phyloP scores from a whole-genome alignment of 2,329 filamentous ascomycete species.

The Botrytis medusae region DNA sequence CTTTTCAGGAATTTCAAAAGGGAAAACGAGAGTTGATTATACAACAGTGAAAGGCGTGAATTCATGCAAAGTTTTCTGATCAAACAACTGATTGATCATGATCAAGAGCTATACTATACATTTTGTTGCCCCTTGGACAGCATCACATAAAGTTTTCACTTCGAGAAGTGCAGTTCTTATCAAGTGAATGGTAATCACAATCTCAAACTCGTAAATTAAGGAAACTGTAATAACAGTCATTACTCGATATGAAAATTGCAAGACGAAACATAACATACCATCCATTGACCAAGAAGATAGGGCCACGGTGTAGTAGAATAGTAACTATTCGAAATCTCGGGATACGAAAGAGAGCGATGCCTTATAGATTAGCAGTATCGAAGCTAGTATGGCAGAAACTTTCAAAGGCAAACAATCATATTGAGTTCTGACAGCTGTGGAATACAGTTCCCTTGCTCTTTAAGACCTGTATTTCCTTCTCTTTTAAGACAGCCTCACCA shows the following conservation, averaged over 20 bases:
- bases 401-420: background rate
- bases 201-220: background rate
- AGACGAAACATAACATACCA: background rate
- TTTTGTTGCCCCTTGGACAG: too few species aligned
- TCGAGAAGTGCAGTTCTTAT: background rate
- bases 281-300: background rate
- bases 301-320: background rate
- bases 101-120: too few species aligned
- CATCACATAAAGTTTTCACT: too few species aligned
- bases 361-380: background rate
- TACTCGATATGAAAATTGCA: background rate
- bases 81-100: too few species aligned
- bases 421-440: background rate
- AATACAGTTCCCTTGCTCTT: background rate
- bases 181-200: background rate
- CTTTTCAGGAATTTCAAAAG: too few species aligned
- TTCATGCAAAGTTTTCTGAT: too few species aligned
- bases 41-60: too few species aligned
- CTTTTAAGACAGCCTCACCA: background rate
- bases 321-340: background rate
- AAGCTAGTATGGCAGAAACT: background rate
- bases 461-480: background rate
- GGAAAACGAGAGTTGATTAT: too few species aligned
- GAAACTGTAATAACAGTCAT: rapidly evolving
- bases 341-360: rapidly evolving